A percentile compares a stretch with the other conserved stretches of the same genome.
Conservation (phyloP, 2,329 filamentous ascomycete genomes). For the Aureobasidium uvarum region DNA sequence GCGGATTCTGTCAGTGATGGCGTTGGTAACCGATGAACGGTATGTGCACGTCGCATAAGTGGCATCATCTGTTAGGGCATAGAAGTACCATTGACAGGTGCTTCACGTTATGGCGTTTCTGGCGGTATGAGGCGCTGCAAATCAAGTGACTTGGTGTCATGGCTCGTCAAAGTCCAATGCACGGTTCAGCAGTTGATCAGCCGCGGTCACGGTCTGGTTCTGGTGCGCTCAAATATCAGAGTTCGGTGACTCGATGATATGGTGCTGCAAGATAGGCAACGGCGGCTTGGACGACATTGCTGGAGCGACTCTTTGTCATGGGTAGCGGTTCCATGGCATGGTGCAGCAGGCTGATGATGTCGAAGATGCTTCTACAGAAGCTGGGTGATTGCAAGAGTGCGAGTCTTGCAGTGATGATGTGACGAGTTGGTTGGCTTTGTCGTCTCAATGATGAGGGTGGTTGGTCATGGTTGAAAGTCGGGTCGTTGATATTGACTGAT, state of each 20-base stretch:
- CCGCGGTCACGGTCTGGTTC: background rate
- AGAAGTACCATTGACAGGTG: conserved; percentile 2
- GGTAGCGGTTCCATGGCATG: background rate
- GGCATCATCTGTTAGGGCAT: background rate
- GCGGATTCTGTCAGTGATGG: conserved; percentile 5
- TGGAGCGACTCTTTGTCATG: background rate
- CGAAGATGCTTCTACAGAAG: background rate
- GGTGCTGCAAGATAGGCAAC: background rate
- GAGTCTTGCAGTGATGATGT: background rate
- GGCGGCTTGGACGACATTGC: background rate
- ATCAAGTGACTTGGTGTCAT: background rate
- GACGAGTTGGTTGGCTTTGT: background rate
- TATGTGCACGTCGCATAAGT: conserved; percentile 7
- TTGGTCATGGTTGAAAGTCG: conserved; percentile 1
- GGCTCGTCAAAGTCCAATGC: conserved; percentile 3
- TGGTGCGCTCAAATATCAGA: background rate
- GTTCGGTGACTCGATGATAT: background rate
- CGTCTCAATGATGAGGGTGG: background rate
- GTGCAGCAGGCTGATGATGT: background rate
- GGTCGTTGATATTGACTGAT: background rate
- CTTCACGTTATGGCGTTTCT: background rate
- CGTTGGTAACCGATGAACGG: background rate
- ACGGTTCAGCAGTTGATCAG: background rate
- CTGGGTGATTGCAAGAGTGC: background rate
- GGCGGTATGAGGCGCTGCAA: conserved; percentile 6